A percentile compares a stretch with the other conserved stretches of the same genome.
Conservation (phyloP, 352 stramenopile genomes). For the Globisporangium barbulae region DNA sequence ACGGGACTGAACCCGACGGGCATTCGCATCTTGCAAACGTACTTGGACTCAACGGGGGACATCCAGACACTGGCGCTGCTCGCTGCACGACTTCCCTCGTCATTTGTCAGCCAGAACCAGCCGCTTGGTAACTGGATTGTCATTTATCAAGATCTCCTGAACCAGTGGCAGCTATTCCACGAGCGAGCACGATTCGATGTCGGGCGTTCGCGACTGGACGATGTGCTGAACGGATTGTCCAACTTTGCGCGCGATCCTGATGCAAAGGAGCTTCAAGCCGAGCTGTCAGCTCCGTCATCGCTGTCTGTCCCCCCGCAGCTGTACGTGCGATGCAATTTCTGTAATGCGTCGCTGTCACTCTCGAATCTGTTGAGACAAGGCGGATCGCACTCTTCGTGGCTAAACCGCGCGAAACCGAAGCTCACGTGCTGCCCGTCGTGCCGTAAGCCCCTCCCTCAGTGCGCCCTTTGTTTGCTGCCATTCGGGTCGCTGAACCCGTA, state of each 20-base stretch:
- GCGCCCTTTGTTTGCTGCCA: constrained; percentile 90
- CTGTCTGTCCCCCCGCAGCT: constrained; percentile 81
- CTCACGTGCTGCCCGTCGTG: constrained; percentile 90
- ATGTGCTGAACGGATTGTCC: constrained; percentile 75
- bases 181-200: constrained; percentile 92
- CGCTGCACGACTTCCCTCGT: constrained; percentile 55
- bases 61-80: constrained; percentile 91
- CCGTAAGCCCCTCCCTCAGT: constrained; percentile 92
- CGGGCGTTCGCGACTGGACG: constrained; percentile 84
- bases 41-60: constrained; percentile 88
- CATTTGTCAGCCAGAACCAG: constrained; percentile 50
- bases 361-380: constrained; percentile 84
- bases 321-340: constrained; percentile 95
- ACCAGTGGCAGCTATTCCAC: constrained; percentile 94
- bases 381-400: constrained; percentile 89
- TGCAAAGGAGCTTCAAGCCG: constrained; percentile 39
- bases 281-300: constrained; percentile 41
- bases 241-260: constrained; percentile 53
- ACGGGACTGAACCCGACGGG: constrained; percentile 83
- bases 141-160: constrained; percentile 90
- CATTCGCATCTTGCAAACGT: constrained; percentile 88
- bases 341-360: constrained; percentile 88
- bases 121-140: constrained; percentile 87
- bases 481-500: constrained; percentile 95
- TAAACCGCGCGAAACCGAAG: constrained; percentile 87